Conservation (phyloP, 2,329 filamentous ascomycete genomes). For the Cercospora zeina region DNA sequence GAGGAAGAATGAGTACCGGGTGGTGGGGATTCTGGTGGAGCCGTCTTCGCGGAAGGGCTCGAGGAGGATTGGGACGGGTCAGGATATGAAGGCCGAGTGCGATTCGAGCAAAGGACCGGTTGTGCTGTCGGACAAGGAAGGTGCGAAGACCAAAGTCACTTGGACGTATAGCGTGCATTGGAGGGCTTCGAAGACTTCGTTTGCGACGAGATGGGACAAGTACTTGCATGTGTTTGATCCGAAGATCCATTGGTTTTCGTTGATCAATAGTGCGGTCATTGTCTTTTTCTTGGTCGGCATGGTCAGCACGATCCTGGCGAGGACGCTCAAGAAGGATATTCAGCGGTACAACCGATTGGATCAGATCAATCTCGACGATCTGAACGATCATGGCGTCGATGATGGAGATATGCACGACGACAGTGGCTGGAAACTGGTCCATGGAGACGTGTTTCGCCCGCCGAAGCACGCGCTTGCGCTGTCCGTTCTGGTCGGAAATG, state of each 20-base stretch:
- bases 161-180: conserved; percentile 95
- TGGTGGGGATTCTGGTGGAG: conserved; percentile 88
- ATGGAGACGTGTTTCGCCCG: conserved; percentile 93
- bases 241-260: conserved; percentile 98
- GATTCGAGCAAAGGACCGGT: conserved; percentile 58
- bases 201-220: conserved; percentile 98
- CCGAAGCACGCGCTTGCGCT: conserved; percentile 81
- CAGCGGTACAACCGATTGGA: conserved; percentile 94
- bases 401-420: conserved; percentile 90
- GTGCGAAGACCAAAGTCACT: conserved; percentile 61
- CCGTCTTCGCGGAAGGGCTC: conserved; percentile 69
- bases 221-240: conserved; percentile 96
- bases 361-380: conserved; percentile 83
- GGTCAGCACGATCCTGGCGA: conserved; percentile 86
- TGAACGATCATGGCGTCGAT: conserved; percentile 74
- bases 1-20: conserved; percentile 69
- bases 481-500: conserved; percentile 86
- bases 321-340: conserved; percentile 91
- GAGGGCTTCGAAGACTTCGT: conserved; percentile 78
- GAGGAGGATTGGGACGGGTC: conserved; percentile 53
- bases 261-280: conserved; percentile 93
- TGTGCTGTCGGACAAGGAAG: conserved; percentile 63
- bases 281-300: conserved; percentile 88
- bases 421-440: conserved; percentile 97
- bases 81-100: conserved; percentile 59